Evolutionary conservation across 2,329 filamentous ascomycete species (phyloP).

Genomic region (Atkinsonella texensis): DNA sequence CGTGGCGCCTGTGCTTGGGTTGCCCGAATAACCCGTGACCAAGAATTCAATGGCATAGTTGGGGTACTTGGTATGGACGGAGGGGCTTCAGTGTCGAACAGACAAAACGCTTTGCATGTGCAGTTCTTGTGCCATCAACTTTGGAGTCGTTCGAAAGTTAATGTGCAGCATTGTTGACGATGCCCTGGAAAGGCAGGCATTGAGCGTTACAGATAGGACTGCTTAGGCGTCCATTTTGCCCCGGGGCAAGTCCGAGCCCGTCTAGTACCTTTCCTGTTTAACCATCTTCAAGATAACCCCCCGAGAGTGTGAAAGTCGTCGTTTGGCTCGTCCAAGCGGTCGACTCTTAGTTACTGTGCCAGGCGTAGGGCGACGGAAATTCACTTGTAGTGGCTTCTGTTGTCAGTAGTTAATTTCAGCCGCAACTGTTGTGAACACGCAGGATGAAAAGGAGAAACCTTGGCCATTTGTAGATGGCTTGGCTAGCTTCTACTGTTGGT

Average conservation of each 20-base stretch:
- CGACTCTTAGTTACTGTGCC: no score
- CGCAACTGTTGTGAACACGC: no score
- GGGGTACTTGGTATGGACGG: background rate
- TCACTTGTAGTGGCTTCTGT: no score
- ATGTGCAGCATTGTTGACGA: background rate
- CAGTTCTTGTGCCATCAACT: background rate
- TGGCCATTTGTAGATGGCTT: background rate
- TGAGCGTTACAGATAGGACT: background rate
- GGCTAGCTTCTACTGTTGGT: background rate
- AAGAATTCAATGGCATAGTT: background rate
- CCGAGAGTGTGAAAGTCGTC: no score
- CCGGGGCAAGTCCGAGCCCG: no score
- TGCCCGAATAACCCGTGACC: conserved; percentile 6
- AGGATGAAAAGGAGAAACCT: background rate
- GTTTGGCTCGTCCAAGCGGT: no score
- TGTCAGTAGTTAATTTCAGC: no score
- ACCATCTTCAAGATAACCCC: no score
- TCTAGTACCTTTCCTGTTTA: no score
- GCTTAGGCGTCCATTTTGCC: no score
- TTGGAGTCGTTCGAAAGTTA: background rate
- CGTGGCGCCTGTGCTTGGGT: background rate
- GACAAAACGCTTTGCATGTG: background rate
- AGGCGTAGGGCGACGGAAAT: no score
- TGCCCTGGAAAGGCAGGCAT: background rate
- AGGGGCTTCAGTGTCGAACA: background rate